Conservation (phyloP, 345 rosid species). For the Acer campestre region DNA sequence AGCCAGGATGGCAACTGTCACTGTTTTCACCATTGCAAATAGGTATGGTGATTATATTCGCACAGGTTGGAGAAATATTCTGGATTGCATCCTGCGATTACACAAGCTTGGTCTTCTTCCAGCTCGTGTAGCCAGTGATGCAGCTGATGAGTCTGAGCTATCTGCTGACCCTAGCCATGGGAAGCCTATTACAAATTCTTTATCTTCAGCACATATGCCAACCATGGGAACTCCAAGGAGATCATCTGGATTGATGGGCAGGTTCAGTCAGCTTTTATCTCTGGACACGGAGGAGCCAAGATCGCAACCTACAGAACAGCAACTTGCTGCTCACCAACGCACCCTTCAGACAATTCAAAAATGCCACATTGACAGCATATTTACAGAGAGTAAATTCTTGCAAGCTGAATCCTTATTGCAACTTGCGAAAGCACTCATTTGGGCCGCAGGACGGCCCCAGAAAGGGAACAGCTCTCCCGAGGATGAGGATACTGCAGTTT, state of each 20-base stretch:
- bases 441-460: constrained; percentile 98
- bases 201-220: constrained; percentile 75
- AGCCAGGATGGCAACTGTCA: constrained; percentile 94
- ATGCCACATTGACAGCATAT: constrained; percentile 97
- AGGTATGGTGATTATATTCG: constrained; percentile 92
- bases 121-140: constrained; percentile 97
- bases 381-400: constrained; percentile 95
- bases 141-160: constrained; percentile 92
- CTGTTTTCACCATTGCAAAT: constrained; percentile 97
- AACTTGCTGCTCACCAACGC: constrained; percentile 98
- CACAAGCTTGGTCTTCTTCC: constrained; percentile 99
- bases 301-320: constrained; percentile 96
- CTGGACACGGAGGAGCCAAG: constrained; percentile 99
- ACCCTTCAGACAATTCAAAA: constrained; percentile 93
- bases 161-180: constrained; percentile 84
- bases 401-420: constrained; percentile 93
- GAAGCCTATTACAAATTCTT: constrained; percentile 73
- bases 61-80: constrained; percentile 96
- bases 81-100: constrained; percentile 90
- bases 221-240: constrained; percentile 92
- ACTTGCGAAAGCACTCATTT: constrained; percentile 91
- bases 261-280: constrained; percentile 98
- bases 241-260: constrained; percentile 98
- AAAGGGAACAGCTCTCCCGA: constrained; percentile 91
- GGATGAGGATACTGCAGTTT: constrained; percentile 99